Base-by-base conservation (phyloP, 2,329 filamentous ascomycete genomes). In the Cordyceps pruinosa region DNA sequence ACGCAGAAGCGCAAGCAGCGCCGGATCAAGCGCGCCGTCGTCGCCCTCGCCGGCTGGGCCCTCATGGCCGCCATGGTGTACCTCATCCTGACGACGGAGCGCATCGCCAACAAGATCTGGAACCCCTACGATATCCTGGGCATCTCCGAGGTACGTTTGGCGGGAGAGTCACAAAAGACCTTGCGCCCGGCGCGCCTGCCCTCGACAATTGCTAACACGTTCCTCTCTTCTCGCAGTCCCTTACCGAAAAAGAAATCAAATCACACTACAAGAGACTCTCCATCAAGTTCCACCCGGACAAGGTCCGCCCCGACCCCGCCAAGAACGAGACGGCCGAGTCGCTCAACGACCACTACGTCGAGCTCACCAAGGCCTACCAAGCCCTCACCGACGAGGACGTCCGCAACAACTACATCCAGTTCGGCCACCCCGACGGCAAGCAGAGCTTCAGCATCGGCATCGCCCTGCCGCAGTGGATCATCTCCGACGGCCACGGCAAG, bases 391-490 rank as follows among this genome's bases (percentile, higher is more conserved):
- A 99, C 69, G 95, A 99, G 74, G 94, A 97, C 42, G 83, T 97
- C 60, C 89, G 94, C 68, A 96, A 96, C 75, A 99, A 99, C 77
- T 99, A 89, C 73, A 86, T 96, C 54, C 89, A 96, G 72, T 99
- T 88, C 67, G 94, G 94, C 57, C 91, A 99, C 72, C 94, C 94
- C 7, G 94, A 99, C 70, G 94, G 94, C 69, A 97, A 97, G 80
- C 94, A 99, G 75, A 93, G 91, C 71, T 94, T 92, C 74, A 97
- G 91, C 75, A 97, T 99, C 68, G 93, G 94, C 62, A 99, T 99
- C 63, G 94, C 93, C 46, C 81, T 99, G 46, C 94, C 94, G 46
- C 88, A 94, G 70, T 90, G 94, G 73, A 91, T 99, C 66, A 82
- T 99, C 56, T 88, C 89, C 15, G 90, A 97, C 64, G 93, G 92